These are phyloP conservation scores for Pythium rhizo-oryzae DNA, from an alignment of 352 stramenopile genomes.

Conservation along the genomic window DNA sequence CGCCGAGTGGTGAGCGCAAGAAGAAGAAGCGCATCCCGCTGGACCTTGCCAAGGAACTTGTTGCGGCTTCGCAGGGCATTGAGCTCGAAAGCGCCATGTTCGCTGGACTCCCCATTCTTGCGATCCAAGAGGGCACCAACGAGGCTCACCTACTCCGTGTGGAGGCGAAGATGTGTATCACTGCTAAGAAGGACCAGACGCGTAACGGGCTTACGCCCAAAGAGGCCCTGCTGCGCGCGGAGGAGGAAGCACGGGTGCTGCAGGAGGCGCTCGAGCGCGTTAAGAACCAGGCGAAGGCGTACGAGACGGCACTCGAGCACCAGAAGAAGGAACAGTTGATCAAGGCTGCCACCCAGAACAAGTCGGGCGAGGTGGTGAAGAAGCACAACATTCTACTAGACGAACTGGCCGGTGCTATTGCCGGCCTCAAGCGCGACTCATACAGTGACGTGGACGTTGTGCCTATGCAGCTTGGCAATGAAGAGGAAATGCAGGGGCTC, in stretches of 20 bases:
- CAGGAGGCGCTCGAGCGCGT: conserved; percentile 85
- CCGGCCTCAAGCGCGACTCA: conserved; percentile 73
- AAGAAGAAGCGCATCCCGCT: conserved; percentile 85
- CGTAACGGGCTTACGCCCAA: conserved; percentile 51
- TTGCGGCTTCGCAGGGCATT: conserved; percentile 75
- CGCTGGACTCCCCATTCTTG: conserved; percentile 68
- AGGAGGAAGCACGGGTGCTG: conserved; percentile 73
- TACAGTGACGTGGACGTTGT: conserved; percentile 76
- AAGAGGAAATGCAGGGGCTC: conserved; percentile 64
- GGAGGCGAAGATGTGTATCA: conserved; percentile 81
- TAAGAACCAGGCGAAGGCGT: conserved; percentile 84
- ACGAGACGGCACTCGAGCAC: conserved; percentile 77
- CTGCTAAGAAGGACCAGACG: conserved; percentile 48
- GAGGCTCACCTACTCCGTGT: conserved; percentile 82
- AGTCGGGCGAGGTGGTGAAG: conserved; percentile 72
- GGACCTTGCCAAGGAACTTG: conserved; percentile 77
- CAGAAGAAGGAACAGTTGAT: conserved; percentile 75
- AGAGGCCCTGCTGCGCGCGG: conserved; percentile 65
- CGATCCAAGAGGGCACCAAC: conserved; percentile 77
- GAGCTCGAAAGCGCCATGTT: conserved; percentile 71
- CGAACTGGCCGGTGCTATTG: conserved; percentile 71
- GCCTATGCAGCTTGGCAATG: conserved; percentile 56
- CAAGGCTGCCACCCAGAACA: conserved; percentile 69
- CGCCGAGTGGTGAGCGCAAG: conserved; percentile 43
- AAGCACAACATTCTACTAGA: conserved; percentile 85